Percentiles rank a stretch among this genome's conserved stretches.
Evolutionary conservation across 2,329 filamentous ascomycete species (phyloP).

Genomic region (Penicillium sp.): DNA sequence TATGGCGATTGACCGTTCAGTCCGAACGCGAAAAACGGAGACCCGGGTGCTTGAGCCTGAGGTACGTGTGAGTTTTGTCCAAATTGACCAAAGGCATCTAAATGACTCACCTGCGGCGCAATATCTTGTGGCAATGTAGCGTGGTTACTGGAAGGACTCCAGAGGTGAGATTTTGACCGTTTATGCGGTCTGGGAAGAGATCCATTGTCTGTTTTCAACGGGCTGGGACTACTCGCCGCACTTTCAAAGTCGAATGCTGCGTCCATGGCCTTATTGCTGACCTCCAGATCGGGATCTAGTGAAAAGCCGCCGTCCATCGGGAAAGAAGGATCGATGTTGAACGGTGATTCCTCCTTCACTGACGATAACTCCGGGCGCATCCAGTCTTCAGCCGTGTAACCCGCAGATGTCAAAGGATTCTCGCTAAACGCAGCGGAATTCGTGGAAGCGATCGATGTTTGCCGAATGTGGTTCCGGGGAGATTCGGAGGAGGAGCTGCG

Average conservation of each 20-base stretch:
- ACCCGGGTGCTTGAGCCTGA: conserved; percentile 27
- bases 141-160: conserved; percentile 27
- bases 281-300: conserved; percentile 44
- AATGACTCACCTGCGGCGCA: conserved; percentile 34
- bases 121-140: conserved; percentile 14
- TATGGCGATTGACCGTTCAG: conserved; percentile 43
- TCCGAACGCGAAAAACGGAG: conserved; percentile 37
- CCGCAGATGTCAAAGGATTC: conserved; percentile 35
- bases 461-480: conserved; percentile 42
- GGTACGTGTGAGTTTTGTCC: conserved; percentile 7
- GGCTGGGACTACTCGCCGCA: conserved; percentile 50
- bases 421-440: conserved; percentile 43
- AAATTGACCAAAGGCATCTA: background rate
- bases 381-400: conserved; percentile 41
- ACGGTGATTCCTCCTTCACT: conserved; percentile 43
- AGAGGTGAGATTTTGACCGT: conserved; percentile 29
- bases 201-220: conserved; percentile 34
- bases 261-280: conserved; percentile 51
- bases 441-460: conserved; percentile 44
- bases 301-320: conserved; percentile 35
- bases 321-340: conserved; percentile 41
- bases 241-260: conserved; percentile 53
- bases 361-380: conserved; percentile 38
- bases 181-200: conserved; percentile 27
- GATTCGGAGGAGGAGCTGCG: conserved; percentile 48